Percentiles rank a stretch among this genome's conserved stretches.
Conservation (phyloP, 129 eudicot species). For the Dittrichia graveolens region DNA sequence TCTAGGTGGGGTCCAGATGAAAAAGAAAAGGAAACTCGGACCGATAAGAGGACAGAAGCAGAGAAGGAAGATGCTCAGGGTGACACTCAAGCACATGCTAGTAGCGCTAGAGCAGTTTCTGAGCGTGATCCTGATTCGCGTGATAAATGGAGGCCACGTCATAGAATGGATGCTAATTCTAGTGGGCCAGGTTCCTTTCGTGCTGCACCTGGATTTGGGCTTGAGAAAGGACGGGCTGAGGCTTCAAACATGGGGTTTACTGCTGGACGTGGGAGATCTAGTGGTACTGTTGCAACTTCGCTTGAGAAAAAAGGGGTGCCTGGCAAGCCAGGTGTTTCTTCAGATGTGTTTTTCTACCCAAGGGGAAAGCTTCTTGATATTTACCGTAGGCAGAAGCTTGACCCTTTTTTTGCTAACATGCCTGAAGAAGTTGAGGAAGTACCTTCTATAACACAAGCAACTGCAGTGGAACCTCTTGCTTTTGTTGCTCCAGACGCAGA, state of each 20-base stretch:
- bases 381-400: slow-evolving; percentile 67
- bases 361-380: slow-evolving; percentile 89
- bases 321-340: slow-evolving; percentile 49
- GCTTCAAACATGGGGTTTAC: slow-evolving; percentile 68
- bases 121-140: slow-evolving; percentile 81
- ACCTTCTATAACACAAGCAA: slow-evolving; percentile 54
- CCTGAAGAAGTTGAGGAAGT: slow-evolving; percentile 53
- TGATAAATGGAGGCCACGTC: slow-evolving; percentile 96
- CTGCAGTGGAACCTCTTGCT: slow-evolving; percentile 67
- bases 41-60: slow-evolving; percentile 59
- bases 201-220: slow-evolving; percentile 92
- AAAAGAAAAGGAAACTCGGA: slow-evolving; percentile 72
- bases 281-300: slow-evolving; percentile 43
- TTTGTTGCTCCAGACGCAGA: slow-evolving; percentile 71
- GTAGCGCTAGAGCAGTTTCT: slow-evolving; percentile 42
- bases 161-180: slow-evolving; percentile 71
- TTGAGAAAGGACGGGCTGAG: slow-evolving; percentile 65
- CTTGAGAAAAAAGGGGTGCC: slow-evolving; percentile 48
- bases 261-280: slow-evolving; percentile 82
- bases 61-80: slow-evolving; percentile 69
- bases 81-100: slow-evolving; percentile 51
- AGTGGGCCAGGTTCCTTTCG: slow-evolving; percentile 59
- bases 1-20: slow-evolving; percentile 96
- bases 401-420: slow-evolving; percentile 38
- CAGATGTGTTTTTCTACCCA: slow-evolving; percentile 56